Percentiles rank a stretch among this genome's conserved stretches.
Evolutionary conservation across 495 filamentous ascomycete genomes (phyloP).

Genomic region (Durotheca rogersii): DNA sequence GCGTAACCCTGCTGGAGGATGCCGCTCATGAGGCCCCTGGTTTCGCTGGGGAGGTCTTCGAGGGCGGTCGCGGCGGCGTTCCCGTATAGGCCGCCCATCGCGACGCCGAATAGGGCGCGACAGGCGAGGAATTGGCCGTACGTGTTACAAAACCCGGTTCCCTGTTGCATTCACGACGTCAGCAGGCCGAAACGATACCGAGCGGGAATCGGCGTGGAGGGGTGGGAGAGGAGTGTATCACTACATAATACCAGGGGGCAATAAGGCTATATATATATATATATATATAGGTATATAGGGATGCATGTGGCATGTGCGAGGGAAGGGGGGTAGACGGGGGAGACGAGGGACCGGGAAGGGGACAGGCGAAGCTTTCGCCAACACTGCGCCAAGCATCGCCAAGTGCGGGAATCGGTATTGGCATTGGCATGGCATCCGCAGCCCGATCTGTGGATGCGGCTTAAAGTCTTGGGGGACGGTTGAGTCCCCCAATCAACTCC

Average conservation of each 20-base stretch:
- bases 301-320: too few species aligned
- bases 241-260: neutral
- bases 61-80: slow-evolving; percentile 85
- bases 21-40: slow-evolving; percentile 75
- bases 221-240: neutral
- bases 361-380: slow-evolving; percentile 36
- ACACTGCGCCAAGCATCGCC: slow-evolving; percentile 35
- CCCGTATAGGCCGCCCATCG: slow-evolving; percentile 87
- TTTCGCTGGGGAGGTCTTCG: slow-evolving; percentile 75
- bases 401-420: slow-evolving; percentile 19
- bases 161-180: slow-evolving; percentile 37
- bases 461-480: slow-evolving; percentile 16
- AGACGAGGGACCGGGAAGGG: too few species aligned
- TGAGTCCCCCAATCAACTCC: slow-evolving; percentile 5
- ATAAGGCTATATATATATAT: slow-evolving; percentile 8
- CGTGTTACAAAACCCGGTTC: slow-evolving; percentile 74
- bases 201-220: too few species aligned
- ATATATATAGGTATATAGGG: too few species aligned
- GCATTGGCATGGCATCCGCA: slow-evolving; percentile 8
- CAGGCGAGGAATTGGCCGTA: slow-evolving; percentile 78
- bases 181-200: slow-evolving; percentile 22
- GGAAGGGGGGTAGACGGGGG: too few species aligned
- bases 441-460: too few species aligned
- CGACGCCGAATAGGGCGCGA: slow-evolving; percentile 82
- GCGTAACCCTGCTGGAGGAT: slow-evolving; percentile 88